A percentile compares a stretch with the other conserved stretches of the same genome.
These are phyloP conservation scores for Phytophthora pini DNA, from an alignment of 352 stramenopile species.

Conservation along the genomic window DNA sequence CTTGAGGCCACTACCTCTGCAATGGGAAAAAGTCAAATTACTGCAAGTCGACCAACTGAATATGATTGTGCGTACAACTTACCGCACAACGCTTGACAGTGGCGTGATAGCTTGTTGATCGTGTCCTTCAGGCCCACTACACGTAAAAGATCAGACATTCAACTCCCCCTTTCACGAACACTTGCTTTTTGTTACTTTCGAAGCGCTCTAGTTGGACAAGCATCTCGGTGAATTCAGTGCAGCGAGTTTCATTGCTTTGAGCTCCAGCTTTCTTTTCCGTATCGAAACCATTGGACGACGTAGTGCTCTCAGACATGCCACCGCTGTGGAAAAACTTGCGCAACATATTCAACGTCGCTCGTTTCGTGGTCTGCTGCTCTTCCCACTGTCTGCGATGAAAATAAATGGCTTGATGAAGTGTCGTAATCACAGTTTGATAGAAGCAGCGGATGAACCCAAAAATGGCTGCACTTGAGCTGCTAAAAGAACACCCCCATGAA, in stretches of 20 bases:
- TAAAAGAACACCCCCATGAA: too few species aligned
- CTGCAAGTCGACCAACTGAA: slow-evolving; percentile 1
- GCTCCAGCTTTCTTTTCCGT: slow-evolving; percentile 7
- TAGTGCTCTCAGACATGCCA: slow-evolving; percentile 17
- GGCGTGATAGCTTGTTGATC: slow-evolving; percentile 55
- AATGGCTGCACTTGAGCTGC: slow-evolving; percentile 13
- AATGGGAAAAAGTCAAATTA: slow-evolving; percentile 1
- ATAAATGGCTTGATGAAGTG: slow-evolving; percentile 18
- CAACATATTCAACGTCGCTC: slow-evolving; percentile 42
- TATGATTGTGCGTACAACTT: neutral
- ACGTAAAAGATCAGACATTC: slow-evolving; percentile 8
- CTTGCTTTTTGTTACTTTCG: slow-evolving; percentile 34
- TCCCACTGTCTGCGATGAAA: slow-evolving; percentile 19
- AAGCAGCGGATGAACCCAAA: slow-evolving; percentile 12
- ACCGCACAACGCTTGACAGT: slow-evolving; percentile 68
- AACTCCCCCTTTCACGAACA: neutral
- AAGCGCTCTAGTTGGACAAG: slow-evolving; percentile 45
- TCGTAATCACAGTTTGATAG: slow-evolving; percentile 19
- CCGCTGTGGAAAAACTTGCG: slow-evolving; percentile 60
- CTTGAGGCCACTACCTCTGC: slow-evolving; percentile 42
- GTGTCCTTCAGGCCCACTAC: slow-evolving; percentile 46
- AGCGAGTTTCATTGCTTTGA: slow-evolving; percentile 7
- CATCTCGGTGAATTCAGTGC: slow-evolving; percentile 35
- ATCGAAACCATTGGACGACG: slow-evolving; percentile 10
- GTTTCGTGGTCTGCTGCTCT: neutral